Evolutionary conservation across 2,329 filamentous ascomycete genomes (phyloP), one percentile per base, ranked within the genome.

Genomic region (Nothophaeocryptopus gaeumannii): DNA sequence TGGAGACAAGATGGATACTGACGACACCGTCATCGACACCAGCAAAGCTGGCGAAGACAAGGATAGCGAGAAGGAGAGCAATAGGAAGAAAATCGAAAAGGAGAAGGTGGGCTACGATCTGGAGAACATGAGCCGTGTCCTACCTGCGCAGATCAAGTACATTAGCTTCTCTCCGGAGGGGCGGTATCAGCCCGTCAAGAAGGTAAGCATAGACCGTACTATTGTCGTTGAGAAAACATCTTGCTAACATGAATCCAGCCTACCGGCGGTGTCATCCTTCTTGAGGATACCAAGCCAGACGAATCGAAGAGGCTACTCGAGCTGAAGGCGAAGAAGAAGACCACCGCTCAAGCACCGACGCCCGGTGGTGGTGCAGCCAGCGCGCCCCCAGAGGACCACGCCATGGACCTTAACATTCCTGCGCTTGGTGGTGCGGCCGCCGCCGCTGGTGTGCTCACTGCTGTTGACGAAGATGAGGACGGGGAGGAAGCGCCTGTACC

Each of bases 31-130:
- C 42, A 56, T 68, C 34, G 74, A 76, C 12, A 68, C 67, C 15
- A 51, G 56, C 34, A 73, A 74, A 61, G 33, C 58, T 3, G 58
- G 51, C 29, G 66, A 68, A 10, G 74, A 74, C 61, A 59, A 61
- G 9, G 64, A 66, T n/a, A 78, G 78, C 36, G 77, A 85, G 38
- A 85, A 84, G 44, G 74, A 78, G 1, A 72, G 76, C 34, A 74
- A 78, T 33, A 96, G 92, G 81, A 96, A 95, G 80, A 95, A 93
- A 78, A 76, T 78, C 0, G 90, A 96, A 72, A 95, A 93, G 76
- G 93, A 99, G 75, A 97, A 96, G 81, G 81, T 95, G 51, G 93
- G 93, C 60, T 96, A 93, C 68, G 90, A 96, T 58, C 81, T 99
- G 55, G 88, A 93, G 67, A 99, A 99, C 77, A 95, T 99, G 89